Percentiles rank a stretch among this genome's conserved stretches.
Evolutionary conservation across 2,329 filamentous ascomycete species (phyloP).

Genomic region (Septoria petroselini): DNA sequence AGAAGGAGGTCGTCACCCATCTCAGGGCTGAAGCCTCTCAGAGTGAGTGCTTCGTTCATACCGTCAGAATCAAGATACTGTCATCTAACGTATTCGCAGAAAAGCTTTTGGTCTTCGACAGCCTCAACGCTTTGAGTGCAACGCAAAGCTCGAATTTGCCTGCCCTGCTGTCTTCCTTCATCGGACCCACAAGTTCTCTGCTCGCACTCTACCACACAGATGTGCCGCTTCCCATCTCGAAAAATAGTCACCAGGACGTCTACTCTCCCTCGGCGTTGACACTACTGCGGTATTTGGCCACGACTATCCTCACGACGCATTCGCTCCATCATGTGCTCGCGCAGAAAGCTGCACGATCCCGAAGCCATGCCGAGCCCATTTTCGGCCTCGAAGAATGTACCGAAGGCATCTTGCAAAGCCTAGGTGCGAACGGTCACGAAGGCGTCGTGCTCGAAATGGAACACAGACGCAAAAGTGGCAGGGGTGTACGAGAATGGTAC

Average conservation of each 20-base stretch:
- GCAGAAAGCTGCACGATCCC: slow-evolving; percentile 70
- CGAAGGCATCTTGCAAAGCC: slow-evolving; percentile 73
- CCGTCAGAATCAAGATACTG: background rate
- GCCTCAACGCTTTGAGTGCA: slow-evolving; percentile 65
- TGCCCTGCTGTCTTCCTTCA: slow-evolving; percentile 66
- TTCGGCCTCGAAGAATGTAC: slow-evolving; percentile 75
- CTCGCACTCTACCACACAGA: slow-evolving; percentile 81
- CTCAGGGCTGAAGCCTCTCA: slow-evolving; percentile 25
- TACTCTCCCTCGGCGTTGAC: slow-evolving; percentile 69
- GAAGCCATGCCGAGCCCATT: slow-evolving; percentile 69
- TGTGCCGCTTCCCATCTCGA: slow-evolving; percentile 54
- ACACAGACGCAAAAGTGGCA: slow-evolving; percentile 75
- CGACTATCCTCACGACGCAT: slow-evolving; percentile 71
- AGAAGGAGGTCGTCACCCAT: slow-evolving; percentile 31
- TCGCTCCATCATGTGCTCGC: slow-evolving; percentile 72
- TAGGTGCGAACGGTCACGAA: slow-evolving; percentile 52
- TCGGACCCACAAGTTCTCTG: slow-evolving; percentile 66
- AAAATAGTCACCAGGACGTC: slow-evolving; percentile 36
- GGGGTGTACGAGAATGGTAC: slow-evolving; percentile 69
- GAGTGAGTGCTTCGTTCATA: slow-evolving; percentile 18
- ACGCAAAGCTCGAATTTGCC: slow-evolving; percentile 58
- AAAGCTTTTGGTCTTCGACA: slow-evolving; percentile 77
- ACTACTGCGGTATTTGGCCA: slow-evolving; percentile 80
- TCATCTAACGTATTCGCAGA: slow-evolving; percentile 38
- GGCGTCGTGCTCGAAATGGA: slow-evolving; percentile 80